Percentiles rank a stretch among this genome's conserved stretches.
phyloP scores from a whole-genome alignment of 2,329 filamentous ascomycete genomes.

The Exophiala sp. region DNA sequence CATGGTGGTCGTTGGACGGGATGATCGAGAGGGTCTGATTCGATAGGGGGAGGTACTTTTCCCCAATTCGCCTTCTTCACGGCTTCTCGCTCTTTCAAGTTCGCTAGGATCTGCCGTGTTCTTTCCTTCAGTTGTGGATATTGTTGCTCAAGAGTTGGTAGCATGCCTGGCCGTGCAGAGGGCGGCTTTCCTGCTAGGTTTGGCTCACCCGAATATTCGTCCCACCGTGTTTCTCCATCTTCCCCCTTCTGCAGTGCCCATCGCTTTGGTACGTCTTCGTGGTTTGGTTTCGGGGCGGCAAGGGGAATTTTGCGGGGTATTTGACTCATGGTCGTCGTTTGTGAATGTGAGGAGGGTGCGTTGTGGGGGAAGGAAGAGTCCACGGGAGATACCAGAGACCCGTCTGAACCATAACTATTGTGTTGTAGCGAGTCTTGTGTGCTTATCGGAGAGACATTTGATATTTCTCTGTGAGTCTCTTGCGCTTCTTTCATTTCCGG shows the following conservation, averaged over 20 bases:
- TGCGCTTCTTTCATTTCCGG: constrained; percentile 11
- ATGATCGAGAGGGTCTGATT: constrained; percentile 40
- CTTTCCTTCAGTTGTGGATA: constrained; percentile 36
- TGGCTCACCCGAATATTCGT: constrained; percentile 64
- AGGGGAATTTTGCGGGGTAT: constrained; percentile 28
- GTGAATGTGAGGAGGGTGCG: constrained; percentile 19
- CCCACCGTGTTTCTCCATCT: constrained; percentile 52
- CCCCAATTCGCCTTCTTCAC: constrained; percentile 32
- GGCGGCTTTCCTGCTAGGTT: constrained; percentile 49
- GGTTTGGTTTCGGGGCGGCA: constrained; percentile 21
- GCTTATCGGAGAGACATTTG: constrained; percentile 29
- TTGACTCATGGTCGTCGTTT: constrained; percentile 16
- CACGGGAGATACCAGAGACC: constrained; percentile 30
- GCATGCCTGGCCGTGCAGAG: constrained; percentile 27
- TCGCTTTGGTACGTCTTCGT: constrained; percentile 23
- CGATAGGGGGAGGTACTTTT: constrained; percentile 34
- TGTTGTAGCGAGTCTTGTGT: constrained; percentile 23
- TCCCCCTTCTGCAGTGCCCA: constrained; percentile 26
- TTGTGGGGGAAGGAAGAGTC: constrained; percentile 31
- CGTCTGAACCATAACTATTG: constrained; percentile 21
- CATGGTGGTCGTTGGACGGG: constrained; percentile 55
- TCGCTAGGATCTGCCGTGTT: constrained; percentile 33
- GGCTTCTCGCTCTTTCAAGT: constrained; percentile 33
- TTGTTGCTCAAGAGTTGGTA: constrained; percentile 31
- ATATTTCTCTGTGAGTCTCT: constrained; percentile 7